Evolutionary conservation across 2,329 filamentous ascomycete species (phyloP).

Genomic region (Cordyceps cateniannulata): DNA sequence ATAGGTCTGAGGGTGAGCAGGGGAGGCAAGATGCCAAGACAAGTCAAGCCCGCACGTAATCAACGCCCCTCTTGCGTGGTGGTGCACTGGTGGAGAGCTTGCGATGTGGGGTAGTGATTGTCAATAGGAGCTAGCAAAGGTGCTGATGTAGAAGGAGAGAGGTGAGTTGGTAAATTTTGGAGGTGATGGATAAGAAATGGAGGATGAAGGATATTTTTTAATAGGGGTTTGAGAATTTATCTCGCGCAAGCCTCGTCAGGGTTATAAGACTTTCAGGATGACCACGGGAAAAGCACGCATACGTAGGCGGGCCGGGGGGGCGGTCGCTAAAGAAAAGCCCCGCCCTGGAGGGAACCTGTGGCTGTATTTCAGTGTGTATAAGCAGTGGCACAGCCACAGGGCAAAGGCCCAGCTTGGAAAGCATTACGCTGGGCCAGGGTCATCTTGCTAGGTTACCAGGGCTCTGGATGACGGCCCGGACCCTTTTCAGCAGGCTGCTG

Average conservation of each 20-base stretch:
- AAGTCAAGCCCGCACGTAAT: slow-evolving; percentile 2
- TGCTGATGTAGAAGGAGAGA: not conserved
- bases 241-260: no score
- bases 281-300: not conserved
- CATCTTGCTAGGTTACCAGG: no score
- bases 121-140: not conserved
- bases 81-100: not conserved
- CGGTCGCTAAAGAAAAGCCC: not conserved
- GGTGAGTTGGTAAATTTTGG: not conserved
- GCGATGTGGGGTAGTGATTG: not conserved
- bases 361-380: not conserved
- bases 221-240: not conserved
- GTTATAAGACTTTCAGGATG: not conserved
- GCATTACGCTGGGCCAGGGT: slow-evolving; percentile 2
- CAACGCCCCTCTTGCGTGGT: not conserved
- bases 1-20: not conserved
- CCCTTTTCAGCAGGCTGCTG: not conserved
- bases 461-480: not conserved
- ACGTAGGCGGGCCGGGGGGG: not conserved
- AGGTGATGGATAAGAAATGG: not conserved
- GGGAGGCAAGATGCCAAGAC: slow-evolving; percentile 2
- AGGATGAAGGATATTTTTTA: not conserved
- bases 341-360: not conserved
- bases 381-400: not conserved
- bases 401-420: not conserved